Evolutionary conservation across 1,284 basidiomycete species (phyloP), one percentile per base, ranked within the genome.

Genomic region (Boletellus sp.): DNA sequence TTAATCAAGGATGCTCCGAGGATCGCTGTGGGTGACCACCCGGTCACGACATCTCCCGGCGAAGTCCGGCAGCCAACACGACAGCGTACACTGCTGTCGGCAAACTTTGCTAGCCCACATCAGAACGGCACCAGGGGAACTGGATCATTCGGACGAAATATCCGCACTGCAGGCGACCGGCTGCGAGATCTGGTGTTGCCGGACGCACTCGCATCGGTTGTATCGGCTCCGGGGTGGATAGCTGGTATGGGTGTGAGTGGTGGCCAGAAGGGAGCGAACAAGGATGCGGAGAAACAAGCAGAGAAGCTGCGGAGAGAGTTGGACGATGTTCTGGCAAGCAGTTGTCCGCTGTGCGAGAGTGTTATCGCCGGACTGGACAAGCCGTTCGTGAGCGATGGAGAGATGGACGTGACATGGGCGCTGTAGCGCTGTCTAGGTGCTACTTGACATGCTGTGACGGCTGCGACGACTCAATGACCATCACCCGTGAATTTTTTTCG

Each of bases 161-260:
- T 96, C 19, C 81, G 93, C 11, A 90, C 89, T 12, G 93, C 93
- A 0, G 91, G 93, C 16, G 94, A 97, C 70, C 82, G 85, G 55
- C 72, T 97, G 51, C 81, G 93, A 36, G 93, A 95, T 66, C 74
- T 97, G 47, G 95, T 98, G 62, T 75, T 96, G 5, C 94, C 95
- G 12, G 94, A 97, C 62, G 90, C 92, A 6, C 78, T 97, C 22
- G 92, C 89, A 22, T 77, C 80, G 38, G 73, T 86, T 24, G 82
- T 90, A 49, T 81, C 83, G 16, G 75, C 82, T 35, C 82, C 82
- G 11, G 76, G 77, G 44, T 86, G 84, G 83, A 83, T 87, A 60
- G 80, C 82, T 45, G 80, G 81, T 45, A 83, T 84, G 60, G 81
- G 72, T 24, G 42, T 45, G 41, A 55, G 74, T 30, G 76, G 74